Evolutionary conservation across 2,329 filamentous ascomycete genomes (phyloP).

Genomic region (Phialophora macrospora): DNA sequence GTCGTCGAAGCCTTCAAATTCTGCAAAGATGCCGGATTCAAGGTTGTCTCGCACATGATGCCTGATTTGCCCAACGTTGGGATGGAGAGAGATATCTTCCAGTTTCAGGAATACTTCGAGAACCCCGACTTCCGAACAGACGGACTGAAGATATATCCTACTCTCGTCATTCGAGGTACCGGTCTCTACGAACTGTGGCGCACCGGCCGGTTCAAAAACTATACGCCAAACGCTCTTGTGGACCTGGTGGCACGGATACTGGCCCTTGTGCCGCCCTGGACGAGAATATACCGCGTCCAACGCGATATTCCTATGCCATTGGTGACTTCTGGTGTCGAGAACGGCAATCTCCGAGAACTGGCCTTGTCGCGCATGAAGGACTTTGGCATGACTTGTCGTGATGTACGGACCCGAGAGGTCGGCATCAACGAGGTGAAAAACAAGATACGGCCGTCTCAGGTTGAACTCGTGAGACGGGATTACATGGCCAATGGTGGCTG

Average conservation of each 20-base stretch:
- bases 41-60: slow-evolving; percentile 99
- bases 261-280: slow-evolving; percentile 94
- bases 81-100: slow-evolving; percentile 95
- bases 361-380: slow-evolving; percentile 98
- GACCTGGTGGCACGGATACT: slow-evolving; percentile 96
- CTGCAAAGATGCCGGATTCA: slow-evolving; percentile 98
- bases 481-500: slow-evolving; percentile 95
- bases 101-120: slow-evolving; percentile 97
- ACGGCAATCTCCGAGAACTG: slow-evolving; percentile 91
- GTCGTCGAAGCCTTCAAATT: slow-evolving; percentile 96
- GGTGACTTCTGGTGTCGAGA: slow-evolving; percentile 97
- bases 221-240: slow-evolving; percentile 94
- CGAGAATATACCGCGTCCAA: slow-evolving; percentile 96
- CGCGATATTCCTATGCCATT: slow-evolving; percentile 99
- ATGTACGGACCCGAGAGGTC: slow-evolving; percentile 94
- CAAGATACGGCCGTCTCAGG: slow-evolving; percentile 94
- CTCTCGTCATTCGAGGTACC: slow-evolving; percentile 93
- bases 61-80: slow-evolving; percentile 96
- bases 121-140: slow-evolving; percentile 96
- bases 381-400: slow-evolving; percentile 94
- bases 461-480: slow-evolving; percentile 91
- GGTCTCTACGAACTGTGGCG: slow-evolving; percentile 97
- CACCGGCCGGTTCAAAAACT: slow-evolving; percentile 96
- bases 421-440: slow-evolving; percentile 99
- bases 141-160: slow-evolving; percentile 97